Evolutionary conservation across 176 grass and related monocot species (phyloP).

Genomic region (Tuctoria greenei): DNA sequence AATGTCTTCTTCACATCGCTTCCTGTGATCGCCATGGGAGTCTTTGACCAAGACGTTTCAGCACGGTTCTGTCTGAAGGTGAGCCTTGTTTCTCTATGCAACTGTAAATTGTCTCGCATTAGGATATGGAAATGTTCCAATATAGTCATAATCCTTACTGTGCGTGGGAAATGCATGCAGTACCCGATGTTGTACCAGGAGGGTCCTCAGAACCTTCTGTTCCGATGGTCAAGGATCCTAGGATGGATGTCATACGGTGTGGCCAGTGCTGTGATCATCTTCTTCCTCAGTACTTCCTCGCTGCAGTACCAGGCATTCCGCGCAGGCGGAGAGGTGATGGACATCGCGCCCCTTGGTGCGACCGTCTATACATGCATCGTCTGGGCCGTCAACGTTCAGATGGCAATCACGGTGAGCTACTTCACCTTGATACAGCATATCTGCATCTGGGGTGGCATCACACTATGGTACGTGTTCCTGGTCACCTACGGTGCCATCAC

Average conservation of each 20-base stretch:
- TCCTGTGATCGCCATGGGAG: constrained; percentile 77
- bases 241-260: constrained; percentile 76
- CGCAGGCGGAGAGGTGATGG: constrained; percentile 39
- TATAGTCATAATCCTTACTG: background rate
- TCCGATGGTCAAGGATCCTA: constrained; percentile 69
- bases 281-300: constrained; percentile 47
- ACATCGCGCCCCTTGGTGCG: constrained; percentile 46
- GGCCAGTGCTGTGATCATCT: constrained; percentile 55
- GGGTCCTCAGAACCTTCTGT: constrained; percentile 74
- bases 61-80: constrained; percentile 86
- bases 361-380: constrained; percentile 69
- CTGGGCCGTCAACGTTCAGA: constrained; percentile 77
- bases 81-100: background rate
- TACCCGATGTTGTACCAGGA: constrained; percentile 96
- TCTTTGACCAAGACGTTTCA: constrained; percentile 87
- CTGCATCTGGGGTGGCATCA: constrained; percentile 74
- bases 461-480: constrained; percentile 83
- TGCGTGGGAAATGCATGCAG: constrained; percentile 44
- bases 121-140: background rate
- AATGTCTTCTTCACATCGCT: constrained; percentile 86
- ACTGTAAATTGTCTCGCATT: background rate
- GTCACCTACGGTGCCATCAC: constrained; percentile 67
- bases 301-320: constrained; percentile 64
- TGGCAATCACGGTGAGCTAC: constrained; percentile 62
- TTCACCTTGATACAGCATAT: constrained; percentile 80